These are phyloP conservation scores for Starmerella geochares DNA, from an alignment of 805 yeast species.

Conservation along the genomic window DNA sequence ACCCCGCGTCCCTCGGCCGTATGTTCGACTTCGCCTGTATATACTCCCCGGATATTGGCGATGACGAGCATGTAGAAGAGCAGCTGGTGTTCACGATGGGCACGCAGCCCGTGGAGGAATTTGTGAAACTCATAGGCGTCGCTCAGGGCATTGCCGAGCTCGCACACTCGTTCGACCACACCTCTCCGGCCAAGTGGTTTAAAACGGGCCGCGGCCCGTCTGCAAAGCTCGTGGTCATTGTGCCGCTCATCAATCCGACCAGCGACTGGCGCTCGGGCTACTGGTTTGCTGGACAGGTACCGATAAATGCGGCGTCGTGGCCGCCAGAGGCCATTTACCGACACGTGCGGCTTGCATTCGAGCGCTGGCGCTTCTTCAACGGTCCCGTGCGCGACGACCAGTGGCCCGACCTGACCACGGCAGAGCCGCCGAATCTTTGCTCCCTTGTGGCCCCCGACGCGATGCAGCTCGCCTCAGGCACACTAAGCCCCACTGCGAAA, in stretches of 20 bases:
- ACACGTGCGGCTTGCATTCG: slow-evolving; percentile 8
- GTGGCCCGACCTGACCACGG: slow-evolving; percentile 7
- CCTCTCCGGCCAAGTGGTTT: slow-evolving; percentile 17
- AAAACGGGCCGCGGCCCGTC: slow-evolving; percentile 5
- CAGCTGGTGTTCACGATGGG: slow-evolving; percentile 21
- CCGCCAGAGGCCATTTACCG: slow-evolving; percentile 13
- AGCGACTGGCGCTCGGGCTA: slow-evolving; percentile 24
- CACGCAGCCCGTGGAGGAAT: slow-evolving; percentile 2
- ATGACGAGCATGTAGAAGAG: slow-evolving; percentile 21
- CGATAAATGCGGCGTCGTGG: neutral
- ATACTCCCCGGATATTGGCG: slow-evolving; percentile 26
- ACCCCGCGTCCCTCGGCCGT: neutral
- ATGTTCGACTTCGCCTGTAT: slow-evolving; percentile 19
- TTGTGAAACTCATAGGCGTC: slow-evolving; percentile 21
- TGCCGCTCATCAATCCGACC: slow-evolving; percentile 8
- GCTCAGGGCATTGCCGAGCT: slow-evolving; percentile 27
- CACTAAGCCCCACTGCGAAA: slow-evolving; percentile 67
- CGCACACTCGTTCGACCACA: slow-evolving; percentile 21
- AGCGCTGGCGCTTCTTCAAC: slow-evolving; percentile 5
- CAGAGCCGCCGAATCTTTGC: neutral
- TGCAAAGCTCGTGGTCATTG: slow-evolving; percentile 4
- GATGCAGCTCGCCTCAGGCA: slow-evolving; percentile 24
- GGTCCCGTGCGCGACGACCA: neutral
- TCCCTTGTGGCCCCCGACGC: slow-evolving; percentile 12
- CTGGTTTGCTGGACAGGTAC: slow-evolving; percentile 22